A percentile compares a stretch with the other conserved stretches of the same genome.
Evolutionary conservation across 768 basidiomycete genomes (phyloP).

Genomic region (Lyophyllum atratum): DNA sequence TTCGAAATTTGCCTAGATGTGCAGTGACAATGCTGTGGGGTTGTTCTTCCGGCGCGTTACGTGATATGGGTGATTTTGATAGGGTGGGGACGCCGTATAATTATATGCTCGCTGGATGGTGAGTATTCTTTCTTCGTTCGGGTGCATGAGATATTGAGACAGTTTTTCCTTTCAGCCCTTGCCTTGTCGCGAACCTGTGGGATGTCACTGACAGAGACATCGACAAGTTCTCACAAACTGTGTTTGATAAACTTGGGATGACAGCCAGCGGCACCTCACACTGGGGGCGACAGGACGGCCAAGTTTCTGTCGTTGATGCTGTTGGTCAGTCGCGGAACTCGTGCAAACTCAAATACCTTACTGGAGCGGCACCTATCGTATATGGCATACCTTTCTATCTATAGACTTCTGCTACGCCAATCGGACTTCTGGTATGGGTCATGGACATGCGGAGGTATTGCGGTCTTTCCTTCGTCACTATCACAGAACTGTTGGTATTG

Average conservation of each 20-base stretch:
- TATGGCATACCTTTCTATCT: constrained; percentile 96
- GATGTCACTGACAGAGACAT: constrained; percentile 98
- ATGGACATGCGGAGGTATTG: too few species aligned
- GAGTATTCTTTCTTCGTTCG: constrained; percentile 29
- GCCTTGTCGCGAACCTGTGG: constrained; percentile 94
- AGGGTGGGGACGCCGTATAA: constrained; percentile 88
- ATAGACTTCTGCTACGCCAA: constrained; percentile 18
- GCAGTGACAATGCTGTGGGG: constrained; percentile 98
- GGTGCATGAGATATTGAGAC: background rate
- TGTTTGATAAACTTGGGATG: constrained; percentile 74
- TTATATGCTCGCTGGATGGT: constrained; percentile 99
- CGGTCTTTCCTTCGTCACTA: too few species aligned
- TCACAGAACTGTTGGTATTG: too few species aligned
- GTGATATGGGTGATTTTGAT: constrained; percentile 95
- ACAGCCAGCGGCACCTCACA: constrained; percentile 29
- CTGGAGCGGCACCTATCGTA: constrained; percentile 92
- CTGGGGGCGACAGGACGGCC: constrained; percentile 18
- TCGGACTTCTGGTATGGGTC: background rate
- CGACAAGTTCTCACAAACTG: constrained; percentile 85
- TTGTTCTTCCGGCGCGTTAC: constrained; percentile 89
- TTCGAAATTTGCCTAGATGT: constrained; percentile 80
- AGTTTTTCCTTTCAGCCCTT: constrained; percentile 57
- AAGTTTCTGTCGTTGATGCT: constrained; percentile 65
- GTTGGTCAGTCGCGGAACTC: constrained; percentile 76
- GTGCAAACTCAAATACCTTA: constrained; percentile 91